Percentiles rank a stretch among this genome's conserved stretches.
Evolutionary conservation across 1,284 basidiomycete species (phyloP).

Genomic region (Pseudozyma sp.): DNA sequence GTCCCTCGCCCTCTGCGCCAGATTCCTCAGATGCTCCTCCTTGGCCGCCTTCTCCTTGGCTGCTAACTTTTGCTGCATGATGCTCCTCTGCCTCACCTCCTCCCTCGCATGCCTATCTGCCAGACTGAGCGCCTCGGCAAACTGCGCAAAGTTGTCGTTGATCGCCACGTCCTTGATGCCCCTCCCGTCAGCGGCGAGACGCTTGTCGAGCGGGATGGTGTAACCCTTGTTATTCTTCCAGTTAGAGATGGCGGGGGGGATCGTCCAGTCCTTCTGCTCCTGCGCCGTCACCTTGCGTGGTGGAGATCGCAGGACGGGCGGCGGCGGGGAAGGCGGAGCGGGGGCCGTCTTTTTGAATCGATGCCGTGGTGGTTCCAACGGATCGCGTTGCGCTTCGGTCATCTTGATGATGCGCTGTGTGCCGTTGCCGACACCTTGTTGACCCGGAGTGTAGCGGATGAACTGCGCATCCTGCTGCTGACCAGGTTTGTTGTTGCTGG

Average conservation of each 20-base stretch:
- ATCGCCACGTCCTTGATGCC: slow-evolving; percentile 98
- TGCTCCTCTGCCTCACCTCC: slow-evolving; percentile 91
- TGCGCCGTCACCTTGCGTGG: slow-evolving; percentile 94
- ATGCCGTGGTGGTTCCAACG: slow-evolving; percentile 94
- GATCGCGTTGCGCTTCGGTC: slow-evolving; percentile 83
- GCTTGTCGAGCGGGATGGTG: slow-evolving; percentile 97
- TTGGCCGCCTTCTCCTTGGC: slow-evolving; percentile 97
- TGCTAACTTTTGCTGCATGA: slow-evolving; percentile 98
- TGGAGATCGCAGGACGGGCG: slow-evolving; percentile 94
- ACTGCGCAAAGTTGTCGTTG: slow-evolving; percentile 99
- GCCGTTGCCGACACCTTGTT: slow-evolving; percentile 76
- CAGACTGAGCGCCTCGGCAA: slow-evolving; percentile 93
- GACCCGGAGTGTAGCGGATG: slow-evolving; percentile 94
- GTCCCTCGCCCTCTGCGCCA: slow-evolving; percentile 94
- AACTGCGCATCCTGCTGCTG: slow-evolving; percentile 72
- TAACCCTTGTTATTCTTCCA: slow-evolving; percentile 99
- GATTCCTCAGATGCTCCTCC: slow-evolving; percentile 91
- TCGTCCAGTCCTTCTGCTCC: slow-evolving; percentile 99
- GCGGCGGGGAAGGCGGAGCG: slow-evolving; percentile 93
- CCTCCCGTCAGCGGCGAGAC: slow-evolving; percentile 94
- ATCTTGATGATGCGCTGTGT: slow-evolving; percentile 99
- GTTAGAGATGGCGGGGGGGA: slow-evolving; percentile 98
- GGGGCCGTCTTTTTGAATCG: slow-evolving; percentile 98
- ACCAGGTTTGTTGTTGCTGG: slow-evolving; percentile 59
- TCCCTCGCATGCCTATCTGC: slow-evolving; percentile 98